Evolutionary conservation across 1,139 yeast genomes (phyloP), one percentile per base, ranked within the genome.

Genomic region (Candida sojae): DNA sequence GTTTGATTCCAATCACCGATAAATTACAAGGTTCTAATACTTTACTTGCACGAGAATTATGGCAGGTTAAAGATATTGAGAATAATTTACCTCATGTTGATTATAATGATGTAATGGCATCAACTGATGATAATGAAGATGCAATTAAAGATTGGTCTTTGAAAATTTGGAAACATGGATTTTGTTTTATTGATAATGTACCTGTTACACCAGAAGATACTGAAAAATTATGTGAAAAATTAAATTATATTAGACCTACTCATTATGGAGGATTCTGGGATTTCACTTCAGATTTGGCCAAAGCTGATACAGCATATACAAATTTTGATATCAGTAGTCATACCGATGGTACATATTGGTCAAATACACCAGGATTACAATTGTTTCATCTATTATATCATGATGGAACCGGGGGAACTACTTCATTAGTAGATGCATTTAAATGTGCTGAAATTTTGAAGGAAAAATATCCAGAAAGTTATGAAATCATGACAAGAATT

Each of bases 211-310:
- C 89, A 0, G 82, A 81, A 55, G 86, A 73, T 26, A 86, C 93
- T 1, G 78, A 84, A 57, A 67, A 67, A 51, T 71, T 86, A 47
- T 80, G 85, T 50, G 83, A 83, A 54, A 69, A 81, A 56, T 75
- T 86, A 52, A 78, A 84, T 48, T 84, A 82, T 61, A 80, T 86
- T 48, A 71, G 88, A 37, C 86, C 85, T 23, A 86, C 93, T 2
- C 92, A 86, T 63, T 86, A 86, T 54, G 92, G 91, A 12, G 91
- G 89, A 4, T 86, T 86, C 64, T 86, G 92, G 91, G 91, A 85
- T 58, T 86, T 86, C 62, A 86, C 92, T 23, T 79, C 89, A 11
- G 89, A 86, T 60, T 69, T 86, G 58, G 76, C 85, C 41, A 84
- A 82, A 67, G 81, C 82, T 48, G 93, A 86, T 61, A 84, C 90